Evolutionary conservation across 768 basidiomycete species (phyloP), one percentile per base, ranked within the genome.

Genomic region (Thelephora ganbajun): DNA sequence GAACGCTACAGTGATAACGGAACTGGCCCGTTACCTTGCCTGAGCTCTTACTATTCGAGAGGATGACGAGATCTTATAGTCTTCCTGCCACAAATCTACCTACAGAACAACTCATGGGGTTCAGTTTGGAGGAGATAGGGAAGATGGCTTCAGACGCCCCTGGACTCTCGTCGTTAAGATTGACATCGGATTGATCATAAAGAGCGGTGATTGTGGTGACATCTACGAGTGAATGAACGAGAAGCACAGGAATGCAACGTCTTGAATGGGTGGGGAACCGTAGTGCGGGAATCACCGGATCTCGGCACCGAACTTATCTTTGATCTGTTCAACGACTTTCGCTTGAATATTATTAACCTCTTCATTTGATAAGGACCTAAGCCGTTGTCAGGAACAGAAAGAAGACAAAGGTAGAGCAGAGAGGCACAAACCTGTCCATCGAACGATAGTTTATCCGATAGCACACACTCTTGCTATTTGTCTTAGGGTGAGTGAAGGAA

Each of bases 401-500:
- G 3, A 16, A 37, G 12, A 14, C 18, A 18, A 12, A 47, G 12
- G 18, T 39, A 5, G 33, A 22, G 11, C 2, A n/a, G 35, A 19
- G 36, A 13, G 34, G 49, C 14, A 57, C 67, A 51, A 56, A 85
- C 87, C 83, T 80, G 63, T 98, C 94, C 92, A 98, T 94, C 23
- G 93, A 96, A 49, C 93, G 71, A 62, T 98, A 99, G 57, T 88
- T 91, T 51, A 98, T 76, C 45, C 94, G 73, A 64, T 91, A 97
- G 57, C 91, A 90, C 53, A 84, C 66, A 54, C 89, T 92, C 46
- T 72, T 74, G 39, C 80, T 74, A 22, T 73, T 70, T 2, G 89
- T 89, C 65, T 89, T 91, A 0, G 92, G 91, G 63, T 99, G 91
- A 13, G 71, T 70, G 61, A 97, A 99, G 26, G 77, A 69, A 66